Conservation (phyloP, 345 rosid species). For the Eucalyptus polybractea region DNA sequence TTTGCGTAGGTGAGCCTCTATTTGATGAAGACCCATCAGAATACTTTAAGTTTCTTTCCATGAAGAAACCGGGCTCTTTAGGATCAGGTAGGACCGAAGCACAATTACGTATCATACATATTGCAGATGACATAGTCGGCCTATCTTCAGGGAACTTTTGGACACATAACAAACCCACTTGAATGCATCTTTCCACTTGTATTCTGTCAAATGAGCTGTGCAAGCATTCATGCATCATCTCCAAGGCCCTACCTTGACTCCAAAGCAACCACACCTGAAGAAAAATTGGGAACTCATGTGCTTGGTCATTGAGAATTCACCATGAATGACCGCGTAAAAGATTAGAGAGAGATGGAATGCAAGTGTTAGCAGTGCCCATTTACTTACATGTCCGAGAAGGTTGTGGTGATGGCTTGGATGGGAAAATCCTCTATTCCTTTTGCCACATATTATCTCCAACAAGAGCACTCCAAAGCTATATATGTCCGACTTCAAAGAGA, state of each 20-base stretch:
- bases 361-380: neutral
- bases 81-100: neutral
- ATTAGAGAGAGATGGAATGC: neutral
- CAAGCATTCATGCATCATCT: neutral
- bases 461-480: constrained; percentile 35
- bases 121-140: neutral
- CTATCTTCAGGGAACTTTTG: neutral
- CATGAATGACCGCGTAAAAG: neutral
- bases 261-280: constrained; percentile 17
- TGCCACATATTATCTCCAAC: constrained; percentile 34
- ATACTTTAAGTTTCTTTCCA: neutral
- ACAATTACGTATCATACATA: neutral
- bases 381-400: constrained; percentile 5
- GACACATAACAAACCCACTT: neutral
- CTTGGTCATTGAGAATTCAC: neutral
- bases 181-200: neutral
- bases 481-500: constrained; percentile 31
- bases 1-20: neutral
- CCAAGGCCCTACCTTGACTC: neutral
- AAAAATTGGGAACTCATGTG: neutral
- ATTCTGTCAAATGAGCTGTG: neutral
- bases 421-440: constrained; percentile 27
- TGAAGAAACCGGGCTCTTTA: neutral
- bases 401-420: constrained; percentile 1
- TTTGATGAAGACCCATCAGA: neutral